phyloP scores from a whole-genome alignment of 768 basidiomycete species.

The Boletus sp. region DNA sequence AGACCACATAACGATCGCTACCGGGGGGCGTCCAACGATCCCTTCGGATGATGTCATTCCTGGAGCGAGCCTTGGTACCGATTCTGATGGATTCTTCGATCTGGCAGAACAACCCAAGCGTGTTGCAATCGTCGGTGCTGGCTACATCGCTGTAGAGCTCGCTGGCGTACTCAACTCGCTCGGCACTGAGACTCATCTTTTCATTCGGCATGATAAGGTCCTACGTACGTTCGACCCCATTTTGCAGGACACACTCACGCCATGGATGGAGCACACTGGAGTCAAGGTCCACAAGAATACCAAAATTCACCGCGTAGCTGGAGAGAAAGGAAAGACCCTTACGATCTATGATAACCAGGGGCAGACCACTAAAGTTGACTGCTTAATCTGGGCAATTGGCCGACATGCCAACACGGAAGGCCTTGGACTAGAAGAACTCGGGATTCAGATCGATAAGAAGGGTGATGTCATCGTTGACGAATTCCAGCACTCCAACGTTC shows the following conservation, averaged over 20 bases:
- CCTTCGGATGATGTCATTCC: slow-evolving; percentile 81
- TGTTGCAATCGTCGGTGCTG: slow-evolving; percentile 93
- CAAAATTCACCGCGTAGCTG: slow-evolving; percentile 74
- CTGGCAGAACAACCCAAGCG: slow-evolving; percentile 88
- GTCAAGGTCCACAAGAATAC: slow-evolving; percentile 80
- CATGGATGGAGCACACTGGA: slow-evolving; percentile 96
- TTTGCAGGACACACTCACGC: slow-evolving; percentile 78
- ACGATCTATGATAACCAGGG: slow-evolving; percentile 77
- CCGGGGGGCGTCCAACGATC: slow-evolving; percentile 80
- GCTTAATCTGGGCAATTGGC: slow-evolving; percentile 93
- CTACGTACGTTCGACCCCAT: slow-evolving; percentile 91
- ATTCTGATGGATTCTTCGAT: slow-evolving; percentile 96
- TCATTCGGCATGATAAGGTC: slow-evolving; percentile 89
- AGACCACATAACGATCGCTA: slow-evolving; percentile 80
- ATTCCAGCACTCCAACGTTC: slow-evolving; percentile 78
- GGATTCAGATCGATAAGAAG: slow-evolving; percentile 70
- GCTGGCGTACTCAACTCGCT: slow-evolving; percentile 92
- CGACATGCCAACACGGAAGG: slow-evolving; percentile 76
- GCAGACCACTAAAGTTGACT: slow-evolving; percentile 80
- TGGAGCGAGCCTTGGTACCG: slow-evolving; percentile 86
- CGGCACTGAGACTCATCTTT: slow-evolving; percentile 86
- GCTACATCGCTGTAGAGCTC: slow-evolving; percentile 97
- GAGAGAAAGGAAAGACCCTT: slow-evolving; percentile 66
- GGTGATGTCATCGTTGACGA: slow-evolving; percentile 91
- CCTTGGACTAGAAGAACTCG: slow-evolving; percentile 75